These are phyloP conservation scores for Scenedesmus sp. DNA, from an alignment of 163 green algal genomes.

Conservation along the genomic window DNA sequence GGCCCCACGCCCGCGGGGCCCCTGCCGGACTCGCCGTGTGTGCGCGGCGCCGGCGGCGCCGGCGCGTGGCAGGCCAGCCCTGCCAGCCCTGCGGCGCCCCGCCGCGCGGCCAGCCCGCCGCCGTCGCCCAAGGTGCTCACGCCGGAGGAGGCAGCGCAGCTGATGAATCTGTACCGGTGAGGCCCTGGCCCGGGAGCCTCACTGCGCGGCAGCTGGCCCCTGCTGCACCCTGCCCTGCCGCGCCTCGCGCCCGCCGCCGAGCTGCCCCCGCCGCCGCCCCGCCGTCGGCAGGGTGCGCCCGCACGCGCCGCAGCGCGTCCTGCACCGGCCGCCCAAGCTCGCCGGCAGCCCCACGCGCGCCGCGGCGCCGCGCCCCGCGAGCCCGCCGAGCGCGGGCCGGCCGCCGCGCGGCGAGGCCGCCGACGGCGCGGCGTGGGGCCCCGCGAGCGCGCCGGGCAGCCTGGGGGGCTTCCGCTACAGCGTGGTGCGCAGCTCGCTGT, in stretches of 20 bases:
- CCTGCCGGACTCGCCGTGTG: background rate
- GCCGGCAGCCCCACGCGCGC: background rate
- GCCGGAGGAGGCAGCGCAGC: slow-evolving; percentile 10
- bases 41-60: background rate
- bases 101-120: too few species aligned
- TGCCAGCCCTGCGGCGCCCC: too few species aligned
- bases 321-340: background rate
- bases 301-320: background rate
- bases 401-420: too few species aligned
- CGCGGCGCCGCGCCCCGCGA: too few species aligned
- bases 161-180: slow-evolving; percentile 20
- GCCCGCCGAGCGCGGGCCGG: too few species aligned
- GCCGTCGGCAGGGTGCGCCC: background rate
- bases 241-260: background rate
- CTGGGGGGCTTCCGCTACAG: too few species aligned
- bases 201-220: too few species aligned
- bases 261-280: background rate
- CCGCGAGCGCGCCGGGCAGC: too few species aligned
- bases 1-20: background rate
- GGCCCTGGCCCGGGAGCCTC: background rate
- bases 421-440: too few species aligned
- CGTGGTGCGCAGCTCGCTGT: too few species aligned
- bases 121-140: slow-evolving; percentile 30
- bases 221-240: background rate
- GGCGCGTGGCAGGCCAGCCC: background rate